Conservation (phyloP, 768 basidiomycete species). For the Strobilomyces confusus region DNA sequence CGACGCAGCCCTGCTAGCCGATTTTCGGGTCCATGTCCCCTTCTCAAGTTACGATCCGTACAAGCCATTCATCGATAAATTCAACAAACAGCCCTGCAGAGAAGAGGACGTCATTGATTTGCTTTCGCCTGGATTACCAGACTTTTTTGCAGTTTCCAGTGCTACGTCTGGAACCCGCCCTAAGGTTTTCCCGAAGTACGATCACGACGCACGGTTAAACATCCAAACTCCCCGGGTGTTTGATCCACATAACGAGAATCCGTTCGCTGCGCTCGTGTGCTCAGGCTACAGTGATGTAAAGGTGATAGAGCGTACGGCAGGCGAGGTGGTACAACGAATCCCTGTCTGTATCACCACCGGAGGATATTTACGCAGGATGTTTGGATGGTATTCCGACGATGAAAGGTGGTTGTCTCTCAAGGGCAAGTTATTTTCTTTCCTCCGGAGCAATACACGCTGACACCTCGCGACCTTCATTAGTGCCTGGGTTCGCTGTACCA, state of each 20-base stretch:
- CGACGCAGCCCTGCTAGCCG: constrained; percentile 4
- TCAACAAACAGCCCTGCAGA: constrained; percentile 15
- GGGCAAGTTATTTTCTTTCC: neutral
- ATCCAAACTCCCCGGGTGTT: neutral
- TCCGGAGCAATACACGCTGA: neutral
- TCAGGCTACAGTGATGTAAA: constrained; percentile 5
- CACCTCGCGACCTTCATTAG: neutral
- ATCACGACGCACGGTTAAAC: neutral
- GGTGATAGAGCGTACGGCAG: neutral
- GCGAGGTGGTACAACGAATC: constrained; percentile 6
- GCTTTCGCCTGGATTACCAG: constrained; percentile 18
- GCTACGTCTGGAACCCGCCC: constrained; percentile 12
- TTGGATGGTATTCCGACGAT: constrained; percentile 14
- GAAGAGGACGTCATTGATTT: constrained; percentile 13
- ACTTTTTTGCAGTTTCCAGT: constrained; percentile 8
- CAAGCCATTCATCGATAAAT: constrained; percentile 12
- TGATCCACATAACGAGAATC: neutral
- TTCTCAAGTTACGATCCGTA: constrained; percentile 13
- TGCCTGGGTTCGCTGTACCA: constrained; percentile 11
- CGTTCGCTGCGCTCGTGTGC: neutral
- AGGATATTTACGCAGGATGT: neutral
- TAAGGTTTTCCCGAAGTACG: constrained; percentile 11
- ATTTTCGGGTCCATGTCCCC: constrained; percentile 6
- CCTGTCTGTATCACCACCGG: constrained; percentile 1
- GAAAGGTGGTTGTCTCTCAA: constrained; percentile 2